Evolutionary conservation across 2,329 filamentous ascomycete species (phyloP), one percentile per base, ranked within the genome.

Genomic region (Colletotrichum somersetense): DNA sequence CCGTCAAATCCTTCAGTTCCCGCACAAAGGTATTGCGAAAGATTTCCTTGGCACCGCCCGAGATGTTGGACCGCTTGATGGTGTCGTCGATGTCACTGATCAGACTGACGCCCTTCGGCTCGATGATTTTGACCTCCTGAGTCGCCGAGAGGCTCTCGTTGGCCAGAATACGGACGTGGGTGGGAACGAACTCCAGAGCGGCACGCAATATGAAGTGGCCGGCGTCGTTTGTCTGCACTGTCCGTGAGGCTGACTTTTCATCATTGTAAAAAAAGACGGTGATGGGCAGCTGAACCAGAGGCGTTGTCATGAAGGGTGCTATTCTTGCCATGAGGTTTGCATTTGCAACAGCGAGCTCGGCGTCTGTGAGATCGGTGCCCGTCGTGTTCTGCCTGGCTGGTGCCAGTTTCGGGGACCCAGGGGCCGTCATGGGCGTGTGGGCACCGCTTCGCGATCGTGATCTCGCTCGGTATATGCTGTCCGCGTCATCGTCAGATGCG

Each of bases 51-150:
- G 96, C 92, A 8, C 97, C 96, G 64, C 89, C 89, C 2, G 91
- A 89, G 75, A 99, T 98, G 68, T 95, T 97, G 26, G 96, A 98
- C 77, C 95, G 92, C 81, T 99, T 99, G 79, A 99, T 92, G 0
- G 96, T 99, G 81, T 99, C 96, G 78, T 99, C 96, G 74, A 99
- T 96, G 79, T 99, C 96, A 79, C 94, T 98, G 80, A 99, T 98
- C 71, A 99, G 79, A 80, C 95, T 98, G 74, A 99, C 89, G 52
- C 96, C 96, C 30, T 85, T 86, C 0, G 93, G 89, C 71, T 96
- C 92, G 5, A 92, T 95, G 62, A 98, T 85, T 52, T 90, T 87
- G 56, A 99, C 88, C 67, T 93, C 88, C 74, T 96, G 92, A 1
- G 92, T 94, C 0, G 91, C 91, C 20, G 95, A 97, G 4, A 99